Base-by-base conservation (phyloP, 352 stramenopile species). In the Globisporangium nunn region DNA sequence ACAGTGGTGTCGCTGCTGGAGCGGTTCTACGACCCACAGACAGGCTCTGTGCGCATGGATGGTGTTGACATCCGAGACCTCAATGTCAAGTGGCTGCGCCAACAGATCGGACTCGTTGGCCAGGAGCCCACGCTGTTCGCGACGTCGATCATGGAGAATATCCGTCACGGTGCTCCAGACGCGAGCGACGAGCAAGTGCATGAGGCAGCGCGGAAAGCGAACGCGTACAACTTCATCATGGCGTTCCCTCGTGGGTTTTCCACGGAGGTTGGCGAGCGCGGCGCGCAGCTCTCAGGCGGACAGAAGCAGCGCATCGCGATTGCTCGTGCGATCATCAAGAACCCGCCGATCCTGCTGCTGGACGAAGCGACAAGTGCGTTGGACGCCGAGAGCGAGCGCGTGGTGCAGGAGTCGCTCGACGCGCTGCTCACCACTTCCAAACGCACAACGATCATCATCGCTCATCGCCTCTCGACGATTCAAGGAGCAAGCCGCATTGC, bases 391-490 rank as follows among this genome's bases (percentile, higher is more conserved):
- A 85, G 78, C 61, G 89, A 97, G 58, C 62, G 66, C 6, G 66
- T 96, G 1, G 49, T 45, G 2, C 89, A 97, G 52, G 58, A 69
- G 2, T 91, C 87, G 52, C 67, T 96, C 11, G 85, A 96, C 62
- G 44, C 31, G 28, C 52, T 89, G 23, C 31, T 87, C 43, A 57
- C 64, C 2, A 50, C 37, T 5, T 49, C 29, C 18, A 61, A 41
- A 2, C 57, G 66, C 6, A 47, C 53, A 2, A 61, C 30, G 10
- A 61, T 64, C 41, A 62, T 62, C 56, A 95, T 98, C 55, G 95
- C 96, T 0, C 96, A 99, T 67, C 85, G 95, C 11, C 62, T 99
- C 28, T 96, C 84, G 52, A 98, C 93, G 14, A 89, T 98, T 57
- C 86, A 93, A 57, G 83, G 97, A 70, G 96, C 92, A 50, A 84